Evolutionary conservation across 257 asterid species (phyloP), one percentile per base, ranked within the genome.

Genomic region (Jacaranda mimosifolia): DNA sequence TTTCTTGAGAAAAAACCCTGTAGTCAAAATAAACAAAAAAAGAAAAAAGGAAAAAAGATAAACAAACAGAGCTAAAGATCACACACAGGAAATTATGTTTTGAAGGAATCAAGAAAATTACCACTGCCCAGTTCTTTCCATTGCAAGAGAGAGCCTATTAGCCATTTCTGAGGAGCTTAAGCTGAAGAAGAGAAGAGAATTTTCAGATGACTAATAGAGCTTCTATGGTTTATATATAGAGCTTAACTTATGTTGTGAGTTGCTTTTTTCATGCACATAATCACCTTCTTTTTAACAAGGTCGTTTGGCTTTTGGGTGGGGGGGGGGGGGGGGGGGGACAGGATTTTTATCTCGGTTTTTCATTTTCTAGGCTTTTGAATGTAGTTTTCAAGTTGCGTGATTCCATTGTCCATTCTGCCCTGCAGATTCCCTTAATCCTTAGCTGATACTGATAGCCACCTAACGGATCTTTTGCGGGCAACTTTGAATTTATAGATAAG

Each of bases 111-210:
- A 63, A 49, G 14, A 18, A 14, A 43, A 14, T 58, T 79, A 94
- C 99, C 99, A 94, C 78, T 92, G 94, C 59, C 99, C 99, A 81
- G 98, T 94, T 82, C 98, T 91, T 81, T 94, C 98, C 97, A 94
- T 91, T 70, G 97, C 98, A 59, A 79, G 85, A 66, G 97, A 86
- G 65, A 80, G 80, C 52, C 92, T 84, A 68, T 77, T 86, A 60
- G 87, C 87, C 94, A 89, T 87, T 69, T 72, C 19, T 36, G 32
- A 43, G 66, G 74, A 63, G 38, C 40, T 17, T 36, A 15, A 42
- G 52, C 53, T 48, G 15, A 12, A 5, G 51, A 51, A 45, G 40
- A 48, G 21, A 14, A 14, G 83, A 53, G 83, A 68, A 26, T 72
- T 36, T 65, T 73, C 72, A 43, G 67, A 69, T 59, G 77, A 46